Conservation (phyloP, 768 basidiomycete genomes). For the Rhodocollybia butyracea region DNA sequence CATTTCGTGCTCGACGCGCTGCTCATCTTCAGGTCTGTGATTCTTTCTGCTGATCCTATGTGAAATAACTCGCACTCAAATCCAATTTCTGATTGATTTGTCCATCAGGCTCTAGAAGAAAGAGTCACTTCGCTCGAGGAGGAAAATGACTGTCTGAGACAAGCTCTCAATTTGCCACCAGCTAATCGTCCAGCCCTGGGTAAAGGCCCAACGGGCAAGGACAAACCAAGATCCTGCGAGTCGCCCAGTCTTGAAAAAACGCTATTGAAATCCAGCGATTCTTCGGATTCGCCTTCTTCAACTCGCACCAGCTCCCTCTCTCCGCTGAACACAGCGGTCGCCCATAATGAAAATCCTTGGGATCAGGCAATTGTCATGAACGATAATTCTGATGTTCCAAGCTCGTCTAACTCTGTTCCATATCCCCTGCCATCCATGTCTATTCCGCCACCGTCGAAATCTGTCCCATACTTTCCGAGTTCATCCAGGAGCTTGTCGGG, state of each 20-base stretch:
- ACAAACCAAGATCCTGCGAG: conserved; percentile 63
- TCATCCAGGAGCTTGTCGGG: conserved; percentile 41
- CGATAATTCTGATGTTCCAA: conserved; percentile 36
- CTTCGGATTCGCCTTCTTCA: conserved; percentile 47
- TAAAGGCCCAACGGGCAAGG: conserved; percentile 85
- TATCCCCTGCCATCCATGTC: conserved; percentile 46
- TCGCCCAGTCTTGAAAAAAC: conserved; percentile 17
- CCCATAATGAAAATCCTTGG: conserved; percentile 49
- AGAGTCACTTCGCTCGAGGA: conserved; percentile 81
- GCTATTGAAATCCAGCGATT: conserved; percentile 36
- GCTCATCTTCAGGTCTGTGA: conserved; percentile 73
- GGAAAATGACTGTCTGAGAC: conserved; percentile 74
- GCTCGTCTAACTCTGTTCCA: conserved; percentile 35
- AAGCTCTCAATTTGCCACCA: conserved; percentile 69
- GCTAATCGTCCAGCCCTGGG: conserved; percentile 71
- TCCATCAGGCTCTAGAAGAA: conserved; percentile 68
- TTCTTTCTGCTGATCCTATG: conserved; percentile 25
- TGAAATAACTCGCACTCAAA: conserved; percentile 31
- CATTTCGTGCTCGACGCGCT: conserved; percentile 84
- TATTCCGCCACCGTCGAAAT: conserved; percentile 43
- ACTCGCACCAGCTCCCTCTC: conserved; percentile 62
- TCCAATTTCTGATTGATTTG: conserved; percentile 30
- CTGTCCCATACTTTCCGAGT: conserved; percentile 40
- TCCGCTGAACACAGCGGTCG: conserved; percentile 51
- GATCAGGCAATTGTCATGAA: conserved; percentile 52